phyloP scores from a whole-genome alignment of 768 basidiomycete genomes.

The Symmetrospora coprosmae region DNA sequence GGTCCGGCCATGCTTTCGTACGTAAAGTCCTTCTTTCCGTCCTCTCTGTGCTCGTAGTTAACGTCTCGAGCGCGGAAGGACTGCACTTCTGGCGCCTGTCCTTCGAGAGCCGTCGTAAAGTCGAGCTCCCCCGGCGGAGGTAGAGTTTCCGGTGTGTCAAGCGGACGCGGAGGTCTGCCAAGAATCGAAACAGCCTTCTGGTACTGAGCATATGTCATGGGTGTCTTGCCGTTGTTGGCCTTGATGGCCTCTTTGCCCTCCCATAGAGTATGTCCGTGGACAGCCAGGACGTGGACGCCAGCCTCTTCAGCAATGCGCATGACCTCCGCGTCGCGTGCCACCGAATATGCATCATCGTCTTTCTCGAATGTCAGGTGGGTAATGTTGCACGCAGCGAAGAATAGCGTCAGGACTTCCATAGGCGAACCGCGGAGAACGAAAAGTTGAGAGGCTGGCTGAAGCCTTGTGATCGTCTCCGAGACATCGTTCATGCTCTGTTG shows the following conservation, averaged over 20 bases:
- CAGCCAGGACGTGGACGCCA: constrained; percentile 35
- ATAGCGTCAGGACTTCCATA: constrained; percentile 32
- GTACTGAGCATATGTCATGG: constrained; percentile 35
- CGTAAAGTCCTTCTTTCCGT: constrained; percentile 18
- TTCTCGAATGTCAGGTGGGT: constrained; percentile 36
- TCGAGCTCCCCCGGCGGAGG: constrained; percentile 33
- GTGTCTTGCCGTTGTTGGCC: constrained; percentile 34
- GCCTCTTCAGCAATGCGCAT: constrained; percentile 27
- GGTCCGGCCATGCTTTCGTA: constrained; percentile 35
- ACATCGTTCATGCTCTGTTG: constrained; percentile 28
- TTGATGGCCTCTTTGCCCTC: constrained; percentile 36
- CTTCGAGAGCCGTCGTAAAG: not conserved
- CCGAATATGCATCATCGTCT: constrained; percentile 34
- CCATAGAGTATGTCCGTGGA: constrained; percentile 37
- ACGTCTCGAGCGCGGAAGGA: constrained; percentile 16
- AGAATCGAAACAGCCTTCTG: constrained; percentile 33
- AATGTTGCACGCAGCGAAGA: constrained; percentile 38
- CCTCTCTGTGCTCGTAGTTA: constrained; percentile 26
- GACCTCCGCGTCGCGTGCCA: constrained; percentile 34
- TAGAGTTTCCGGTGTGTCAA: constrained; percentile 30
- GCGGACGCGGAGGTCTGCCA: constrained; percentile 29
- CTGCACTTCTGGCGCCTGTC: not conserved
- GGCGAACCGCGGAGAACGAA: constrained; percentile 37
- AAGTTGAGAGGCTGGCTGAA: constrained; percentile 36
- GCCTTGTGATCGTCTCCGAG: constrained; percentile 29